Percentiles rank a stretch among this genome's conserved stretches.
Conservation (phyloP, 225 moss, liverwort and hornwort genomes). For the Neckera pumila region DNA sequence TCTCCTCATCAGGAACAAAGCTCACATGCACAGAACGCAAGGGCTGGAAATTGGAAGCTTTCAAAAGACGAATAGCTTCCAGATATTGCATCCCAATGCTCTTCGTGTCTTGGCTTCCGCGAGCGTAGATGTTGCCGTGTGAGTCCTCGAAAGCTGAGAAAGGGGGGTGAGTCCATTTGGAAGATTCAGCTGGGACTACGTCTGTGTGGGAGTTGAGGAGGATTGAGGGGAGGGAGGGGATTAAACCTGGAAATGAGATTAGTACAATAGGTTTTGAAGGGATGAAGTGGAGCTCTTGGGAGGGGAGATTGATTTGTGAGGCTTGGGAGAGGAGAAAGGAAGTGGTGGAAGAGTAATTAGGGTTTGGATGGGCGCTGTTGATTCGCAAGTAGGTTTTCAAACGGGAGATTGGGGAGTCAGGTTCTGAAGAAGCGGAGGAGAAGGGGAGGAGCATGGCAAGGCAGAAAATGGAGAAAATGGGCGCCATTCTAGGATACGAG, state of each 20-base stretch:
- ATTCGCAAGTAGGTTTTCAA: conserved; percentile 49
- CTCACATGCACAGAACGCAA: conserved; percentile 50
- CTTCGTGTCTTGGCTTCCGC: conserved; percentile 74
- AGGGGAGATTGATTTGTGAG: conserved; percentile 16
- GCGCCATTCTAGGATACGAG: neutral
- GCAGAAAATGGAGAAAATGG: neutral
- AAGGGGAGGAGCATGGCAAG: neutral
- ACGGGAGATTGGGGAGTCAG: conserved; percentile 13
- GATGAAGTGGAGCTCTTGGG: conserved; percentile 14
- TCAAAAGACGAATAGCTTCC: conserved; percentile 56
- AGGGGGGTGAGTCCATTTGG: conserved; percentile 49
- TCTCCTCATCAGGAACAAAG: conserved; percentile 80
- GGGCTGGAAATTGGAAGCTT: conserved; percentile 12
- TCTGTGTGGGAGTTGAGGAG: conserved; percentile 73
- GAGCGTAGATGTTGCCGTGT: conserved; percentile 44
- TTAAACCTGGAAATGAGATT: conserved; percentile 24
- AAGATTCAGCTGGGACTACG: conserved; percentile 43
- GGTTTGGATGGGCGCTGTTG: conserved; percentile 37
- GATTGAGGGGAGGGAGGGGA: conserved; percentile 23
- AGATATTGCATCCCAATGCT: conserved; percentile 76
- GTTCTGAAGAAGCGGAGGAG: neutral
- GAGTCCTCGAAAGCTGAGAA: conserved; percentile 29
- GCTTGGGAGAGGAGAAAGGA: conserved; percentile 50
- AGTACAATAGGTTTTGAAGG: conserved; percentile 14
- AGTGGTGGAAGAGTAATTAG: conserved; percentile 28